Base-by-base conservation (phyloP, 306 rosid genomes). In the Vachellia collinsii region DNA sequence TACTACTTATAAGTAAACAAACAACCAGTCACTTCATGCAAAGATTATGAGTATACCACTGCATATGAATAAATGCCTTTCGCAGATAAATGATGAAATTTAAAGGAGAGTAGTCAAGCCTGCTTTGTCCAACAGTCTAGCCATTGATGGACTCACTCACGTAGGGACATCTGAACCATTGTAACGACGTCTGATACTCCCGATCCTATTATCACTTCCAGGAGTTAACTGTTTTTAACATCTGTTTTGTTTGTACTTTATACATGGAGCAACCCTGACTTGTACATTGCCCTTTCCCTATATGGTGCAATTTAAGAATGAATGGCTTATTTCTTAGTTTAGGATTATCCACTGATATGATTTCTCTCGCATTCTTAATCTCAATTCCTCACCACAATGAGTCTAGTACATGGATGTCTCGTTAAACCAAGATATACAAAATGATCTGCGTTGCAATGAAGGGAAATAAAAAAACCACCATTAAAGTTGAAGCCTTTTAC, bases 31-130 rank as follows among this genome's bases (percentile, higher is more conserved):
- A 38, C 25, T 79, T 74, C 37, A 29, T 48, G 71, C 34, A 38
- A 8, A 42, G 20, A 42, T 63, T 13, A 29, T 65, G 77, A 71
- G 29, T 71, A 29, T 71, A 29, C 44, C 70, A 39, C 29, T 82
- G 34, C 34, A 29, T 44, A 64, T 16, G 23, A 67, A 61, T 47
- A 3, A 76, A 38, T 44, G 11, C 17, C 20, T 29, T 75, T 53
- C 66, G 53, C 89, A 86, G 86, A 86, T 69, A 56, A 70, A 72
- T 76, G 84, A 72, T 3, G 58, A 54, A 11, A 22, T 11, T 47
- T 51, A 4, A 50, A 73, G 68, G 59, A 62, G 11, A 16, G 7
- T 22, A 14, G 72, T 56, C 42, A 64, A 43, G 54, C 34, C 9
- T 22, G 74, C 56, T 12, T 20, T 43, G 34, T 11, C 16, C 20